Conservation (phyloP, 352 stramenopile genomes). For the Pythium aphanidermatum region DNA sequence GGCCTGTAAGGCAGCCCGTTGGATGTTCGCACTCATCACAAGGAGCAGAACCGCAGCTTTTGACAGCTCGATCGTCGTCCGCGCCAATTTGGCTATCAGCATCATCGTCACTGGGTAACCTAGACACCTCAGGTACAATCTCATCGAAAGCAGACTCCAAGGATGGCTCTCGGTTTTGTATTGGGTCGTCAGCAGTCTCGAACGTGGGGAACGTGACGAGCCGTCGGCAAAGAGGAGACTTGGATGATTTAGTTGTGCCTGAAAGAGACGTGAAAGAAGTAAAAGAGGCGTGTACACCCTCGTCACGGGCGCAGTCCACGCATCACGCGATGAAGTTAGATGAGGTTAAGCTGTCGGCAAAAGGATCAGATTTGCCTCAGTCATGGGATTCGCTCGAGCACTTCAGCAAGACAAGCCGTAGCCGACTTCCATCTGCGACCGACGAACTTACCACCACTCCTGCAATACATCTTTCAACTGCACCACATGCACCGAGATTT, state of each 20-base stretch:
- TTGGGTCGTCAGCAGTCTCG: too few relatives aligned
- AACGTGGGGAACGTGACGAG: constrained; percentile 15
- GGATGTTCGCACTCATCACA: too few relatives aligned
- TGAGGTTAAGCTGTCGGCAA: neutral
- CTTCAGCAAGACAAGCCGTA: constrained; percentile 74
- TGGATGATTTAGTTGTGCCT: neutral
- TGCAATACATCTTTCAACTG: neutral
- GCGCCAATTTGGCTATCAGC: constrained; percentile 19
- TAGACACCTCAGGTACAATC: neutral
- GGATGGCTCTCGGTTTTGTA: too few relatives aligned
- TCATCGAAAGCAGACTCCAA: constrained; percentile 7
- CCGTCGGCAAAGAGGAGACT: constrained; percentile 8
- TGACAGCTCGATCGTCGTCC: too few relatives aligned
- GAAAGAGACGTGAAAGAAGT: constrained; percentile 4
- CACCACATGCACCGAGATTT: neutral
- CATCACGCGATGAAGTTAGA: neutral
- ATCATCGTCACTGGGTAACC: neutral
- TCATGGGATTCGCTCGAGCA: constrained; percentile 74
- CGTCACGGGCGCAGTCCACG: too few relatives aligned
- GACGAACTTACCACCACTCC: neutral
- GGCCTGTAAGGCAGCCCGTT: neutral
- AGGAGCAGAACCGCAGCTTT: too few relatives aligned
- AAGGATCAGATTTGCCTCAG: neutral
- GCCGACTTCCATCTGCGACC: constrained; percentile 28
- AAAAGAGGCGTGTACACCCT: too few relatives aligned